phyloP scores from a whole-genome alignment of 2,329 filamentous ascomycete genomes.

The Plenodomus biglobosus region DNA sequence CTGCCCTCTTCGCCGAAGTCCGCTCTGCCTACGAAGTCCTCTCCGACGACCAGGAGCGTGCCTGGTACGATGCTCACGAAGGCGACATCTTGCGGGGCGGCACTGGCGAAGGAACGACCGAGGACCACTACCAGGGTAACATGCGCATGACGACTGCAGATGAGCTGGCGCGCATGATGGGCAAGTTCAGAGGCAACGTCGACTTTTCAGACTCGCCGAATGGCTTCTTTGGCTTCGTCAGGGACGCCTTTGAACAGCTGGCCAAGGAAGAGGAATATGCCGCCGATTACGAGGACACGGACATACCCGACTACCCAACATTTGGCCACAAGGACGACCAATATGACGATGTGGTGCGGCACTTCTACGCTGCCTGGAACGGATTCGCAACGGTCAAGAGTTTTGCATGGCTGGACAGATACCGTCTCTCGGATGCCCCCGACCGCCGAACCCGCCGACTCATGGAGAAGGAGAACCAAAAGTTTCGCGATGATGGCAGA shows the following conservation, averaged over 20 bases:
- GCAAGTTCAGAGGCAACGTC: slow-evolving; percentile 75
- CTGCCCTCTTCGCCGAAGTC: slow-evolving; percentile 83
- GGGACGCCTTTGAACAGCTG: slow-evolving; percentile 76
- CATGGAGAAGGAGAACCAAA: slow-evolving; percentile 96
- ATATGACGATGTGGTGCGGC: slow-evolving; percentile 74
- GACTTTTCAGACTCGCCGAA: slow-evolving; percentile 77
- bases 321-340: slow-evolving; percentile 77
- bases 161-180: slow-evolving; percentile 75
- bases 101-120: slow-evolving; percentile 51
- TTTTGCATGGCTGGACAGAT: slow-evolving; percentile 87
- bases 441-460: slow-evolving; percentile 78
- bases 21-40: slow-evolving; percentile 95
- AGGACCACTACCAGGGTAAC: slow-evolving; percentile 64
- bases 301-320: slow-evolving; percentile 69
- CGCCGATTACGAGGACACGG: slow-evolving; percentile 65
- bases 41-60: slow-evolving; percentile 89
- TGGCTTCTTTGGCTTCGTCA: slow-evolving; percentile 82
- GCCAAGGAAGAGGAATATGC: slow-evolving; percentile 78
- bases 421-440: slow-evolving; percentile 80
- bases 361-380: slow-evolving; percentile 80
- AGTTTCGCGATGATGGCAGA: slow-evolving; percentile 75
- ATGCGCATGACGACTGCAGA: slow-evolving; percentile 76
- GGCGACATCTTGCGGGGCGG: slow-evolving; percentile 76
- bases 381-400: slow-evolving; percentile 81
- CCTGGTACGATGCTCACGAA: slow-evolving; percentile 97